phyloP scores from a whole-genome alignment of 2,329 filamentous ascomycete genomes.

The Microdochium trichocladiopsis region DNA sequence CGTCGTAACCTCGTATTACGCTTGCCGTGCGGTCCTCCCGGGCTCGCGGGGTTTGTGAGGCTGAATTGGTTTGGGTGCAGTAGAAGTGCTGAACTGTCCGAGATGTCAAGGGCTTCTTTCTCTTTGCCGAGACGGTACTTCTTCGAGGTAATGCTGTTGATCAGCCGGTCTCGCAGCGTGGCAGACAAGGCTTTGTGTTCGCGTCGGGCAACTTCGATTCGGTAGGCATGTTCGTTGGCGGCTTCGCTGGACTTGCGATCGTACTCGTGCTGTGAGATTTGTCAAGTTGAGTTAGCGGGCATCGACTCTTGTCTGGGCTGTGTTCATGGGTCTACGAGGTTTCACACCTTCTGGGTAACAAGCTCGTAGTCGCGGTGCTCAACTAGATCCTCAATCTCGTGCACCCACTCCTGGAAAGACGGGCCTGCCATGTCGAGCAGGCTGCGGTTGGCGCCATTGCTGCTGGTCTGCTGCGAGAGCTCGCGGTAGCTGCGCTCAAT shows the following conservation, averaged over 20 bases:
- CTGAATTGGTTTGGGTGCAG: slow-evolving; percentile 64
- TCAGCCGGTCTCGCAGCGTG: slow-evolving; percentile 59
- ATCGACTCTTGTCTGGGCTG: not conserved
- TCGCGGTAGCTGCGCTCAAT: slow-evolving; percentile 34
- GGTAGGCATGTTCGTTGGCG: slow-evolving; percentile 52
- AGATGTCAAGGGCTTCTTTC: slow-evolving; percentile 62
- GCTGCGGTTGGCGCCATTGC: slow-evolving; percentile 38
- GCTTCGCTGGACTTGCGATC: slow-evolving; percentile 55
- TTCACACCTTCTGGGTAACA: slow-evolving; percentile 67
- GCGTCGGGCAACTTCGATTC: slow-evolving; percentile 53
- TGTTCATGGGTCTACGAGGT: not conserved
- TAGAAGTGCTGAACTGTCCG: slow-evolving; percentile 57
- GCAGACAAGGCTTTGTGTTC: slow-evolving; percentile 52
- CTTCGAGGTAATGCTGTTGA: slow-evolving; percentile 58
- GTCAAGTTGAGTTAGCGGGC: not conserved
- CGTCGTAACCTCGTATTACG: slow-evolving; percentile 54
- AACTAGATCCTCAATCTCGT: slow-evolving; percentile 79
- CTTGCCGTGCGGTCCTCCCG: slow-evolving; percentile 56
- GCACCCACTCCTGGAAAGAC: slow-evolving; percentile 77
- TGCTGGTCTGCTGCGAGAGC: slow-evolving; percentile 25
- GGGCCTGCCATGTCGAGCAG: slow-evolving; percentile 72
- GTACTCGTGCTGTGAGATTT: slow-evolving; percentile 46
- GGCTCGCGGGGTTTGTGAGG: slow-evolving; percentile 56
- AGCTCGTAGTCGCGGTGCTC: slow-evolving; percentile 82
- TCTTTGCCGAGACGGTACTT: slow-evolving; percentile 58